phyloP scores from a whole-genome alignment of 352 stramenopile genomes.

The Pythium phragmitis region DNA sequence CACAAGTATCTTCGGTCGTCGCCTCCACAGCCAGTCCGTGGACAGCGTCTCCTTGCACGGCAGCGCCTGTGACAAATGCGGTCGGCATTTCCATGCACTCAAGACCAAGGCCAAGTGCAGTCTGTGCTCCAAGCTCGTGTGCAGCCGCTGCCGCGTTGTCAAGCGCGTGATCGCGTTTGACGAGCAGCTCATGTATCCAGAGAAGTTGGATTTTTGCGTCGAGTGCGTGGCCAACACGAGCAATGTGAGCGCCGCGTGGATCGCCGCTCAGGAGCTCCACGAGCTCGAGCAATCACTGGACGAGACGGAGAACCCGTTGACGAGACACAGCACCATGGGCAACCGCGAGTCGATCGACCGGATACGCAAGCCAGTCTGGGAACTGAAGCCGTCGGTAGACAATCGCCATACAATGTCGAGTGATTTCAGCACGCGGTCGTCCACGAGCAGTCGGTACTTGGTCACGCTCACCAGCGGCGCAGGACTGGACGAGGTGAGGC shows the following conservation, averaged over 20 bases:
- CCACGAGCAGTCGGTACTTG: conserved; percentile 20
- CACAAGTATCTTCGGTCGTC: conserved; percentile 19
- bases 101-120: conserved; percentile 29
- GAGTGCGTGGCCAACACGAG: conserved; percentile 47
- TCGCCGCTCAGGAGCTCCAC: conserved; percentile 51
- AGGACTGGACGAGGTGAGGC: neutral
- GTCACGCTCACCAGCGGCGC: conserved; percentile 6
- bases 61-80: conserved; percentile 23
- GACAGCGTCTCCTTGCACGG: conserved; percentile 11
- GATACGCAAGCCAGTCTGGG: conserved; percentile 23
- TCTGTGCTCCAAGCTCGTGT: conserved; percentile 24
- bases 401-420: conserved; percentile 40
- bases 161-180: conserved; percentile 42
- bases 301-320: conserved; percentile 19
- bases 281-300: conserved; percentile 20
- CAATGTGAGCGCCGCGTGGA: conserved; percentile 49
- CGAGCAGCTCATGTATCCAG: conserved; percentile 44
- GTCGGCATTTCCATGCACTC: conserved; percentile 26
- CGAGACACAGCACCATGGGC: neutral
- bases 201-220: conserved; percentile 70
- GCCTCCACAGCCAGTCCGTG: conserved; percentile 19
- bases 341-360: conserved; percentile 3
- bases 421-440: conserved; percentile 27
- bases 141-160: conserved; percentile 23
- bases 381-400: conserved; percentile 19